These are phyloP conservation scores for Schoenoplectus triqueter DNA, from an alignment of 202 grass and related monocot species.

Conservation along the genomic window DNA sequence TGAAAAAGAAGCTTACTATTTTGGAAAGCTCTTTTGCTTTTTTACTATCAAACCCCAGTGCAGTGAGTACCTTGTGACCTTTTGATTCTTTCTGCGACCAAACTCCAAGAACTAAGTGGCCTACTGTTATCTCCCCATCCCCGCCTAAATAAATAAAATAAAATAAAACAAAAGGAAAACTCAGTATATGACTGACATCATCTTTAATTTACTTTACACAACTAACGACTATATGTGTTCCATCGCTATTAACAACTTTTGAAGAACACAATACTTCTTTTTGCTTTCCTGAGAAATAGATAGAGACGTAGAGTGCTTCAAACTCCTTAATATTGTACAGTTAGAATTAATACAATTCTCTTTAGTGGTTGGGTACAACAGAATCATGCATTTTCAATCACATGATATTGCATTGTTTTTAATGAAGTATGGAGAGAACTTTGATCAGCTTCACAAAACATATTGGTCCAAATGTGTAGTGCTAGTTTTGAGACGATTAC, in stretches of 20 bases:
- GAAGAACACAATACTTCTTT: neutral
- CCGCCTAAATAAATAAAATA: constrained; percentile 49
- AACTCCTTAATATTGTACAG: neutral
- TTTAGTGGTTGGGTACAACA: neutral
- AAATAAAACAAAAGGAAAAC: constrained; percentile 38
- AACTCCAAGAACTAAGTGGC: constrained; percentile 80
- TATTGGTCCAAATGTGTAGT: neutral
- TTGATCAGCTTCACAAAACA: neutral
- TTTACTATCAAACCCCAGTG: constrained; percentile 81
- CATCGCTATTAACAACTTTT: neutral
- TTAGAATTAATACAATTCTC: constrained; percentile 12
- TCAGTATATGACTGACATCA: constrained; percentile 12
- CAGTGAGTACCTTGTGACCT: constrained; percentile 77
- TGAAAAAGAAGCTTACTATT: constrained; percentile 47
- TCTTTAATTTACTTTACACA: too few relatives aligned
- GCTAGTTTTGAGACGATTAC: neutral
- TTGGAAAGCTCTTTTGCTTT: constrained; percentile 71
- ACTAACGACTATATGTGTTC: too few relatives aligned
- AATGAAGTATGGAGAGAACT: neutral
- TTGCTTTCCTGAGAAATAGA: neutral
- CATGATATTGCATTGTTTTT: neutral
- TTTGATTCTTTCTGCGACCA: constrained; percentile 86
- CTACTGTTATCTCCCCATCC: constrained; percentile 80
- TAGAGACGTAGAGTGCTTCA: neutral
- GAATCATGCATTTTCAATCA: neutral